Conservation (phyloP, 1,284 basidiomycete species). For the Ceratobasidium sp. region DNA sequence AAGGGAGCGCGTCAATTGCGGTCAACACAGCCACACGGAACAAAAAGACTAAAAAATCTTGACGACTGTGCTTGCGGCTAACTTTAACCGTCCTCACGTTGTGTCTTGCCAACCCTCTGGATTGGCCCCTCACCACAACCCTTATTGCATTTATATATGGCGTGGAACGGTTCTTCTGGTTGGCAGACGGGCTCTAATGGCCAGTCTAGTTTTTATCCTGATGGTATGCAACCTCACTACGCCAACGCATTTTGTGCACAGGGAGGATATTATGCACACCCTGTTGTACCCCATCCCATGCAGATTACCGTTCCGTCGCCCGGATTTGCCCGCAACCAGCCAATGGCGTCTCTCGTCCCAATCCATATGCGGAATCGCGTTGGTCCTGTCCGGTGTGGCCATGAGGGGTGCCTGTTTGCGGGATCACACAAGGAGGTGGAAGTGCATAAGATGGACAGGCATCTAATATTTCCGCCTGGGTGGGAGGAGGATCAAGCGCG, state of each 20-base stretch:
- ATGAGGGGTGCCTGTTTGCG: conserved; percentile 75
- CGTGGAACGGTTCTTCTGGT: conserved; percentile 13
- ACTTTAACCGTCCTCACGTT: neutral
- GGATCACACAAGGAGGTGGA: conserved; percentile 81
- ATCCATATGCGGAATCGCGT: conserved; percentile 49
- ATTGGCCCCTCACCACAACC: neutral
- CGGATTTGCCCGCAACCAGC: conserved; percentile 46
- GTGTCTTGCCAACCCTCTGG: neutral
- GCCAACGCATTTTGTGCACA: conserved; percentile 64
- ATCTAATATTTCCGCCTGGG: conserved; percentile 81
- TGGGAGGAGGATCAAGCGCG: conserved; percentile 66
- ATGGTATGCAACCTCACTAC: conserved; percentile 61
- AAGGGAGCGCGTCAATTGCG: neutral
- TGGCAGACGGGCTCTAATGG: conserved; percentile 4
- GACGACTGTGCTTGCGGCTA: neutral
- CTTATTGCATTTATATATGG: neutral
- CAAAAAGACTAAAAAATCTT: neutral
- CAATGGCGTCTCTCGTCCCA: conserved; percentile 30
- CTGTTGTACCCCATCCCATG: conserved; percentile 28
- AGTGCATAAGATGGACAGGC: conserved; percentile 89
- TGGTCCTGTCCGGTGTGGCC: conserved; percentile 70
- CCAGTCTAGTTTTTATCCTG: conserved; percentile 8
- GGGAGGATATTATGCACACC: conserved; percentile 47
- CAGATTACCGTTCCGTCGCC: conserved; percentile 47
- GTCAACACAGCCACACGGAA: conserved; percentile 7